Conservation (phyloP, 257 asterid species). For the Solanum tacnaense region DNA sequence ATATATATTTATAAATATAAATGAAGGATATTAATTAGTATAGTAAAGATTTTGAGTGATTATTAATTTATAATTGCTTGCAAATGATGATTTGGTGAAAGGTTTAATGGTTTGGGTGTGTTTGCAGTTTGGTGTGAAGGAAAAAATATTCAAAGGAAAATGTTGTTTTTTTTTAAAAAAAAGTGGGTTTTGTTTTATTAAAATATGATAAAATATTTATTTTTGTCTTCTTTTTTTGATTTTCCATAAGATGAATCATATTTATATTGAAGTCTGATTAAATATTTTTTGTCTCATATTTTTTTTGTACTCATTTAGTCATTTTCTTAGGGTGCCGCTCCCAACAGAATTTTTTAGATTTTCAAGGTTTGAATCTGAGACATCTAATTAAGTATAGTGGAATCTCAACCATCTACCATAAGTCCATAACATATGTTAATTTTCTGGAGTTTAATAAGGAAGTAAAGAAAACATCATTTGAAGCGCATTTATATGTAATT, state of each 20-base stretch:
- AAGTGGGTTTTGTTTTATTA: neutral
- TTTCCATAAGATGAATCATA: too few species aligned
- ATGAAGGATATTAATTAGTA: neutral
- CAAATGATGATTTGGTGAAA: neutral
- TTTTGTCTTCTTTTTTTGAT: too few species aligned
- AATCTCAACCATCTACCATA: neutral
- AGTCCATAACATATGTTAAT: neutral
- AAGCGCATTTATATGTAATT: neutral
- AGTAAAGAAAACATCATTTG: neutral
- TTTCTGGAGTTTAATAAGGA: neutral
- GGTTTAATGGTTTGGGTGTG: neutral
- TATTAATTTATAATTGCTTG: neutral
- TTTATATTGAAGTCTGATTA: neutral
- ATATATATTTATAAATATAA: neutral
- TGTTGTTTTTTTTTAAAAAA: neutral
- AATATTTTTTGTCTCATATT: too few species aligned
- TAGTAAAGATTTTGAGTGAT: neutral
- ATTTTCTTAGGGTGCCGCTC: neutral
- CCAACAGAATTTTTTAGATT: neutral
- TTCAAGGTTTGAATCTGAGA: accelerated
- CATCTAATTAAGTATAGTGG: neutral
- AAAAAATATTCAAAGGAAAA: neutral
- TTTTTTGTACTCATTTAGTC: neutral
- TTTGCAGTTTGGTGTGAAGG: neutral
- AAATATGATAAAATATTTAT: neutral